phyloP scores from a whole-genome alignment of 257 asterid species.

The Gentiana straminea region DNA sequence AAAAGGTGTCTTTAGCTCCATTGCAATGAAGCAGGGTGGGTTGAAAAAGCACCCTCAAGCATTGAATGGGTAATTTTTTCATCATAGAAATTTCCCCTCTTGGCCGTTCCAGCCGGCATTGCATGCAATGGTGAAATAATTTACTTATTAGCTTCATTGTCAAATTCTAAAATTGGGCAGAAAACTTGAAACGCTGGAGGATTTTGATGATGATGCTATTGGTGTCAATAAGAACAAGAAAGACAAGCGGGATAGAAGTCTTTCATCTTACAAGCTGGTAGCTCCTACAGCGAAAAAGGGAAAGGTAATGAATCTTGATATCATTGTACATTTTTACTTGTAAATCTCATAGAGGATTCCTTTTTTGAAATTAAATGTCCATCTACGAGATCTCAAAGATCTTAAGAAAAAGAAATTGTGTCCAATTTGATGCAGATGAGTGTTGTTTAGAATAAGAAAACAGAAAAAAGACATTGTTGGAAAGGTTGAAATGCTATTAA shows the following conservation, averaged over 20 bases:
- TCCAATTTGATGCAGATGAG: too few species aligned
- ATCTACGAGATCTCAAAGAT: too few species aligned
- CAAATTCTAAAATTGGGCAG: constrained; percentile 26
- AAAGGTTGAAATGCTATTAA: too few species aligned
- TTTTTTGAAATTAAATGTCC: neutral
- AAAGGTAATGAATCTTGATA: constrained; percentile 8
- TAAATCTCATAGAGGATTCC: neutral
- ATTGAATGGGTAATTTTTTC: constrained; percentile 49
- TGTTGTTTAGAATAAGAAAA: too few species aligned
- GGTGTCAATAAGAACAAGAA: constrained; percentile 28
- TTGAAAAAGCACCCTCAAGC: constrained; percentile 29
- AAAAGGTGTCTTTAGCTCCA: constrained; percentile 57
- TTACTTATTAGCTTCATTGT: constrained; percentile 1
- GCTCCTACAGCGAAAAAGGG: constrained; percentile 24
- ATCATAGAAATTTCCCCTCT: neutral
- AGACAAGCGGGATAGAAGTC: constrained; percentile 20
- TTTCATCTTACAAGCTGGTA: constrained; percentile 28
- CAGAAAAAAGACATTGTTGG: too few species aligned
- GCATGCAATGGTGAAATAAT: constrained; percentile 9
- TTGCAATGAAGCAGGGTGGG: constrained; percentile 35
- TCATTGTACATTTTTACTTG: neutral
- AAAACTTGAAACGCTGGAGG: constrained; percentile 73
- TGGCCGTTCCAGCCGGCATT: neutral
- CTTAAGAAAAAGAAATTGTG: too few species aligned
- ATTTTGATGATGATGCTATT: constrained; percentile 75